Conservation (phyloP, 306 rosid genomes). For the Argentina anserina region DNA sequence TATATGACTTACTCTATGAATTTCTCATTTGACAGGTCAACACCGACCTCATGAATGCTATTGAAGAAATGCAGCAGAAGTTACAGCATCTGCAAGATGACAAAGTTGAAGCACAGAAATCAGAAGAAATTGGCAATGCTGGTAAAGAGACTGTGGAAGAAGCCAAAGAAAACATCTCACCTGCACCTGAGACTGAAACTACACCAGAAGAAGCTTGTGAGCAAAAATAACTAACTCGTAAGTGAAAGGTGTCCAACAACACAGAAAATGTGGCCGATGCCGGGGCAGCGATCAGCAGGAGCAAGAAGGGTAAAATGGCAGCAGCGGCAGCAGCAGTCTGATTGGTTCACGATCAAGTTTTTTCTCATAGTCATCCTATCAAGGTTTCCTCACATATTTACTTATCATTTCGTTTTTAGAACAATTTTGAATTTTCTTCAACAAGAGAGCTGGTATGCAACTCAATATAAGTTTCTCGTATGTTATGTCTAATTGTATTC, state of each 20-base stretch:
- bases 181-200: neutral
- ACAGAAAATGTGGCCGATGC: neutral
- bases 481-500: neutral
- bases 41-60: constrained; percentile 45
- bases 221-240: neutral
- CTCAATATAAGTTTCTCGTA: neutral
- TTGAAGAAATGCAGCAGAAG: constrained; percentile 42
- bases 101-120: constrained; percentile 3
- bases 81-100: constrained; percentile 4
- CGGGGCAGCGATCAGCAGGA: neutral
- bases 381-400: neutral
- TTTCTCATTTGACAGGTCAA: constrained; percentile 48
- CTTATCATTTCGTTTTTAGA: neutral
- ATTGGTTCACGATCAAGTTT: neutral
- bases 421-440: neutral
- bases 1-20: neutral
- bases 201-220: neutral
- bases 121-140: neutral
- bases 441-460: neutral
- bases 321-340: neutral
- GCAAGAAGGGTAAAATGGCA: constrained; percentile 10
- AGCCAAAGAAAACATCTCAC: neutral
- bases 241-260: neutral
- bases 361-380: neutral
- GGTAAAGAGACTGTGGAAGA: neutral